Conservation (phyloP, 1,284 basidiomycete species). For the Caloboletus inedulis region DNA sequence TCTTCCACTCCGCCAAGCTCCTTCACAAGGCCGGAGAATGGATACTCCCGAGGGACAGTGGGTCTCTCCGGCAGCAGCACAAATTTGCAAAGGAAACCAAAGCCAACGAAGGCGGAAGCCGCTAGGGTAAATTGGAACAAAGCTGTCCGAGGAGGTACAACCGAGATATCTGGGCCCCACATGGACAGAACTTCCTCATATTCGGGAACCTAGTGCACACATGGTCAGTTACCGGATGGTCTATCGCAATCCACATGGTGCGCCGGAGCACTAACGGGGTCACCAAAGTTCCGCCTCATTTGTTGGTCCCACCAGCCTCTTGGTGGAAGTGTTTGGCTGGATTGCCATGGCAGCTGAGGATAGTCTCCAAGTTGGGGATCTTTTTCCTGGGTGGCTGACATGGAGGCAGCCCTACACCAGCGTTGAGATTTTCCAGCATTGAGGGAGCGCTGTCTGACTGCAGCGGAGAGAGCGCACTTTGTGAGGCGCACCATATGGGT, state of each 20-base stretch:
- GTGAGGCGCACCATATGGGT: conserved; percentile 15
- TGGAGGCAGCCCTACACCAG: conserved; percentile 19
- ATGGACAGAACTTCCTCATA: conserved; percentile 81
- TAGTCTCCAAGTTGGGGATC: conserved; percentile 75
- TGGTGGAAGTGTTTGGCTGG: conserved; percentile 64
- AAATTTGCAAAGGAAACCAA: conserved; percentile 55
- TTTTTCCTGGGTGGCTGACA: conserved; percentile 35
- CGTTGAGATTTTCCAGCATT: background rate
- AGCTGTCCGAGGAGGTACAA: conserved; percentile 54
- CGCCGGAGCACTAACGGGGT: conserved; percentile 54
- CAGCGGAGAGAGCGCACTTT: conserved; percentile 10
- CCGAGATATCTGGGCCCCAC: conserved; percentile 82
- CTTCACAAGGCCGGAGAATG: conserved; percentile 64
- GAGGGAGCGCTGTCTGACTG: conserved; percentile 2
- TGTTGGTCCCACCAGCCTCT: conserved; percentile 81
- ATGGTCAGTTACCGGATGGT: conserved; percentile 14
- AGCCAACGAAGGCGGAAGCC: conserved; percentile 53
- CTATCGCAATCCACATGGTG: background rate
- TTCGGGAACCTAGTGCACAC: conserved; percentile 65
- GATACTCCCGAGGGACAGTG: conserved; percentile 66
- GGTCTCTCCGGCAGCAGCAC: conserved; percentile 55
- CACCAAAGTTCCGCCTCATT: conserved; percentile 82
- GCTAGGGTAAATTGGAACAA: conserved; percentile 63
- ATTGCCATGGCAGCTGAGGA: conserved; percentile 71
- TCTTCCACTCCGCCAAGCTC: conserved; percentile 74